Evolutionary conservation across 306 rosid genomes (phyloP), one percentile per base, ranked within the genome.

Genomic region (Vigna reflexopilosa): DNA sequence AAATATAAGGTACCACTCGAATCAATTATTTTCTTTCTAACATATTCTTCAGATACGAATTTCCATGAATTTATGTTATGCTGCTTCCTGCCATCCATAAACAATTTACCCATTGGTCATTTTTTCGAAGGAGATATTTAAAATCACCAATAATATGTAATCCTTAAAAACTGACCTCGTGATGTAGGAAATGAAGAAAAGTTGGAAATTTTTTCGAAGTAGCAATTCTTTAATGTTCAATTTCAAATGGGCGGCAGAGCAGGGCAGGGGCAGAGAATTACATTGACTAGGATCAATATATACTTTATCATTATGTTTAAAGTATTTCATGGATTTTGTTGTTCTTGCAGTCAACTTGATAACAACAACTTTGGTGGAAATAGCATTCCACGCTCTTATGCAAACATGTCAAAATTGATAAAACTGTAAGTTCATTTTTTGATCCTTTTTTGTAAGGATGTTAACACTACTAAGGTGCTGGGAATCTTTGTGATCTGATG

Each of bases 281-380:
- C 55, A 16, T 16, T 50, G 55, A 50, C 55, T 5, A 16, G 20
- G 55, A 16, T 50, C 20, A 50, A 16, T 50, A 5, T 50, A 20
- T 19, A 12, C 78, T 50, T 34, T 20, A 32, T 64, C n/a, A 55
- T 34, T 65, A 24, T 12, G 9, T 34, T 14, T 40, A 6, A 66
- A 49, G 10, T 16, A 28, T 55, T 47, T 76, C 58, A 70, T 67
- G 42, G 55, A 72, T 68, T 22, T 68, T 86, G 2, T 55, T 11
- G 58, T 44, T 77, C 78, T 77, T 86, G 87, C 92, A 94, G 98
- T 70, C 98, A 94, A 84, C 85, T 92, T 51, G 98, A 94, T 76
- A 92, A 92, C 86, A 94, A 94, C 81, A 85, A 94, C 88, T 92
- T 94, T 20, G 56, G 52, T 56, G 97, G 97, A 80, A 85, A 20